Evolutionary conservation across 2,329 filamentous ascomycete genomes (phyloP), one percentile per base, ranked within the genome.

Genomic region (Xylaria sp.): DNA sequence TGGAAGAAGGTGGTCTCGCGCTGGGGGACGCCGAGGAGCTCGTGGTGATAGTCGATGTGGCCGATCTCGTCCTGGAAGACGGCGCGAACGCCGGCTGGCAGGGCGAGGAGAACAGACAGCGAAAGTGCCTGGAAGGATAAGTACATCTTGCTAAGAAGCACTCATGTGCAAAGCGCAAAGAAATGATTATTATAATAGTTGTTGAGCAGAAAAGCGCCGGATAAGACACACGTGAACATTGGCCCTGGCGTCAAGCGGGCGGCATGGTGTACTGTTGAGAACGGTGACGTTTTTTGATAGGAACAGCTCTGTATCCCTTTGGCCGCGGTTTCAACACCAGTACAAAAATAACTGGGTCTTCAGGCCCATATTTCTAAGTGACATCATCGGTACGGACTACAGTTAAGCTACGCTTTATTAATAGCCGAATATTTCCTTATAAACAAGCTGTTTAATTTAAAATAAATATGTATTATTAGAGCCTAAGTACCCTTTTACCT

Each of bases 1-100:
- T 98, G 94, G 88, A 98, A 98, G 87, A 98, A 97, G 75, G 95
- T 98, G 70, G 93, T 92, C 72, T 93, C 89, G 79, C 89, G 85
- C 79, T 92, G 91, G 64, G 96, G 94, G 46, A 93, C 83, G 77
- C 96, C 96, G 77, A 99, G 85, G 58, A 98, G 90, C 73, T 93
- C 89, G 83, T 97, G 90, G 82, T 98, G 95, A 84, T 94, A 98
- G 82, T 99, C 96, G 80, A 97, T 89, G 76, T 93, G 88, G 83
- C 91, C 94, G 74, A 97, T 94, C 81, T 99, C 95, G 79, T 99
- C 96, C 74, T 88, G 86, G 83, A 94, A 97, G 69, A 98, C 89
- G 73, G 94, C 93, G 77, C 82, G 79, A 61, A 88, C 83, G 78
- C 85, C 77, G 75, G 84, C 79, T 74, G 84, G 83, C 76, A 90